Base-by-base conservation (phyloP, 2,329 filamentous ascomycete genomes). In the Lasiodiplodia sp. region DNA sequence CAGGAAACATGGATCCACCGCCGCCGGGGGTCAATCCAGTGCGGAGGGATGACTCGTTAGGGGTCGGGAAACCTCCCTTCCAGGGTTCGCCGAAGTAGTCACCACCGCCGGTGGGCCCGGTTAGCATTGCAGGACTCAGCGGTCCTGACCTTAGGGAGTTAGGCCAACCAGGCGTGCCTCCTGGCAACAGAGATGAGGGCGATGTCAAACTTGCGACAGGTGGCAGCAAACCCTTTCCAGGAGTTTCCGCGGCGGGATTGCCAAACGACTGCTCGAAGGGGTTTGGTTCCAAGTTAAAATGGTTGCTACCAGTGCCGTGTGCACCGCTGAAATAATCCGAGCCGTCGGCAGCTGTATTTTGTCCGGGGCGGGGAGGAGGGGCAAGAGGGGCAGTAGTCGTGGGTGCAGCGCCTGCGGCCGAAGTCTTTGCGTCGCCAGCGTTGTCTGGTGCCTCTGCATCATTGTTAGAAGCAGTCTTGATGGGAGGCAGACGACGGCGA, bases 241-340 rank as follows among this genome's bases (percentile, higher is more conserved):
- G 94, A 38, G 95, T 97, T 79, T 97, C 93, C 73, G 89, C 82
- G 58, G 85, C 87, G 28, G 81, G 85, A 49, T 84, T 86, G 52
- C 89, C 90, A 78, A 99, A 99, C 7, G 95, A 97, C 81, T 96
- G 93, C 79, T 98, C 96, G 76, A 99, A 98, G 10, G 96, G 95
- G 81, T 99, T 98, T 70, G 94, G 94, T 84, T 98, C 96, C 79
- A 92, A 87, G 74, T 88, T 90, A 78, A 94, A 82, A 70, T 84
- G 82, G n/a, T 71, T 76, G 38, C 75, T 75, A 40, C 60, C 47
- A 34, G 38, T 7, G 68, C 73, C 75, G 74, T 83, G 82, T 63
- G 80, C 76, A 57, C 72, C 80, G 72, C 81, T 82, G 76, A 86
- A 86, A 75, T 86, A 86, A 73, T 86, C 84, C 37, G 60, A 52